Evolutionary conservation across 495 filamentous ascomycete species (phyloP), one percentile per base, ranked within the genome.

Genomic region (Thozetella sp.): DNA sequence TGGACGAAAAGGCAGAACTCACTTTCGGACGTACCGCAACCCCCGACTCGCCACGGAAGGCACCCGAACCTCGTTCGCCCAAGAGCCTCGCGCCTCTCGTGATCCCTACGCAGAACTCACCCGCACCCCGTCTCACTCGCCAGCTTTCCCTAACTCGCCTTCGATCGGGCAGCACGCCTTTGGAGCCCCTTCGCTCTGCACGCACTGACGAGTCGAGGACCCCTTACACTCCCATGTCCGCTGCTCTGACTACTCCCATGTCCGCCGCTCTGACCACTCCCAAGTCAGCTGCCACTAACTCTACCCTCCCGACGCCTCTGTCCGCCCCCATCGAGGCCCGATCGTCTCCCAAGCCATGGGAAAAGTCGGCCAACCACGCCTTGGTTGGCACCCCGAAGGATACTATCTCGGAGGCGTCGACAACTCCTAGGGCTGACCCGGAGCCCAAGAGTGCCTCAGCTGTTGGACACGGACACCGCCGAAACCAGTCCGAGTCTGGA

Each of bases 401-500:
- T 50, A 66, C 19, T 30, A 24, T 56, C 43, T 45, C 66, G 17
- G 67, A 67, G 46, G 20, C 43, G n/a, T 62, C 59, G 23, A 51
- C 51, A 26, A 74, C 66, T 20, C 66, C 69, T 48, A 74, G 73
- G 59, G 59, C 67, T 2, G 76, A 76, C 22, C 37, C 67, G 9
- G 76, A 80, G 22, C 72, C 61, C 17, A 68, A 67, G 26, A 67
- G 61, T 25, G 62, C 53, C n/a, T 53, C 63, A 12, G 25, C 50
- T 15, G 19, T 19, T 0, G 63, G 54, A 17, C 65, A 22, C 22
- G 71, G 72, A 10, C 81, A 84, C 62, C 74, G 68, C 58, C 74
- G 84, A 61, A 75, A 79, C n/a, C 72, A 76, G 58, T 87, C 84
- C 12, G 85, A 88, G 22, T 76, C 82, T 0, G 83, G 63, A n/a